Percentiles rank a stretch among this genome's conserved stretches.
These are phyloP conservation scores for Wickerhamiella alocasiicola DNA, from an alignment of 805 yeast species.

Conservation along the genomic window DNA sequence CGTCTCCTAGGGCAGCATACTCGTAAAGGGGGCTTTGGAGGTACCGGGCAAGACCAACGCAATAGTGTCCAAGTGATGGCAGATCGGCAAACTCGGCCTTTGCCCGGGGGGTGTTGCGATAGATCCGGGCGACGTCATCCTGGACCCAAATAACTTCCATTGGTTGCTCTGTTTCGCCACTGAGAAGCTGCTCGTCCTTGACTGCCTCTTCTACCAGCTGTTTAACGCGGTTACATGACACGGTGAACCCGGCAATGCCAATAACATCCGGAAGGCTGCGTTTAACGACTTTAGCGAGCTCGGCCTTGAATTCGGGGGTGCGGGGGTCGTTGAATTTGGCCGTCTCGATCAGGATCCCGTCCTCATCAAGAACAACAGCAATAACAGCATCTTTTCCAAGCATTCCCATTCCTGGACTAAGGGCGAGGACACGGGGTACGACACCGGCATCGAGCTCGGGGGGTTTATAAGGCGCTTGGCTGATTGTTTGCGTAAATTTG, in stretches of 20 bases:
- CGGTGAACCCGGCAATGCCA: constrained; percentile 81
- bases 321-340: constrained; percentile 68
- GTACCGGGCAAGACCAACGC: constrained; percentile 82
- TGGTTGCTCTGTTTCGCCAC: constrained; percentile 27
- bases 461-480: constrained; percentile 91
- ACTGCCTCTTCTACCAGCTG: constrained; percentile 42
- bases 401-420: constrained; percentile 80
- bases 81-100: constrained; percentile 70
- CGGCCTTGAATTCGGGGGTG: constrained; percentile 50
- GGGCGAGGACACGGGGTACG: constrained; percentile 67
- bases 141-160: constrained; percentile 69
- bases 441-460: constrained; percentile 66
- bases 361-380: constrained; percentile 66
- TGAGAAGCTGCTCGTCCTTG: constrained; percentile 36
- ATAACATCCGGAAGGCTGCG: constrained; percentile 76
- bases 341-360: constrained; percentile 64
- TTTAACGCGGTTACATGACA: constrained; percentile 47
- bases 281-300: constrained; percentile 46
- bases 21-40: constrained; percentile 88
- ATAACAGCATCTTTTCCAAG: constrained; percentile 72
- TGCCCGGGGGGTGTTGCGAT: constrained; percentile 68
- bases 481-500: constrained; percentile 55
- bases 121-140: constrained; percentile 87
- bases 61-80: constrained; percentile 66
- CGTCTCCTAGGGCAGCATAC: constrained; percentile 69